Conservation (phyloP, 306 rosid species). For the Cucurbita moschata region DNA sequence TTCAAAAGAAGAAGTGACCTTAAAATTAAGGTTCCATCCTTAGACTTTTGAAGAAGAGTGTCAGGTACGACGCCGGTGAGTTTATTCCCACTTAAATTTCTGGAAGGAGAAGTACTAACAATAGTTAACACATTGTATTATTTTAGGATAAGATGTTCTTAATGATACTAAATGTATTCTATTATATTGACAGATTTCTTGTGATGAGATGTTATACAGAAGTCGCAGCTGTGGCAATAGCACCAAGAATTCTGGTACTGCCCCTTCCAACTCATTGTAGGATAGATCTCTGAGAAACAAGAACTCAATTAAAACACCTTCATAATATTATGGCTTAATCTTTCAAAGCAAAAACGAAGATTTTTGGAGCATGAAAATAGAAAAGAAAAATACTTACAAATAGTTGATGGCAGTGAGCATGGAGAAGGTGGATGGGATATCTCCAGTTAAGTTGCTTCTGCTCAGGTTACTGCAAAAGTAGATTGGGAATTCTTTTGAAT, state of each 20-base stretch:
- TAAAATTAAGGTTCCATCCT: neutral
- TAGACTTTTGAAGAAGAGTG: neutral
- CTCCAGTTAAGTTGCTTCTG: constrained; percentile 28
- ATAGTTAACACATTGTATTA: too few relatives aligned
- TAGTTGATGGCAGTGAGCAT: constrained; percentile 19
- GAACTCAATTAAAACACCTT: too few relatives aligned
- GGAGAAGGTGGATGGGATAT: constrained; percentile 16
- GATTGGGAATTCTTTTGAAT: neutral
- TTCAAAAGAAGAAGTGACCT: neutral
- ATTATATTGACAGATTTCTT: too few relatives aligned
- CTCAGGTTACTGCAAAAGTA: constrained; percentile 22
- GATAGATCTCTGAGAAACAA: neutral
- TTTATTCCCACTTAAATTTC: neutral
- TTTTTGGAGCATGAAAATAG: too few relatives aligned
- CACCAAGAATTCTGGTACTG: constrained; percentile 16
- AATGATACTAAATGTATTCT: too few relatives aligned
- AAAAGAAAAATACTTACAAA: constrained; percentile 22
- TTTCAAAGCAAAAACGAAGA: too few relatives aligned
- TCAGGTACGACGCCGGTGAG: constrained; percentile 6
- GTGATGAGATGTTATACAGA: neutral
- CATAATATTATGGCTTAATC: too few relatives aligned
- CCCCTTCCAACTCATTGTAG: constrained; percentile 18
- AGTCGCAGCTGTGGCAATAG: neutral
- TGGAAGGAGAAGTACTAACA: too few relatives aligned
- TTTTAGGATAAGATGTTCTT: too few relatives aligned